Base-by-base conservation (phyloP, 176 grass and related monocot species). In the Hordeum marinum region DNA sequence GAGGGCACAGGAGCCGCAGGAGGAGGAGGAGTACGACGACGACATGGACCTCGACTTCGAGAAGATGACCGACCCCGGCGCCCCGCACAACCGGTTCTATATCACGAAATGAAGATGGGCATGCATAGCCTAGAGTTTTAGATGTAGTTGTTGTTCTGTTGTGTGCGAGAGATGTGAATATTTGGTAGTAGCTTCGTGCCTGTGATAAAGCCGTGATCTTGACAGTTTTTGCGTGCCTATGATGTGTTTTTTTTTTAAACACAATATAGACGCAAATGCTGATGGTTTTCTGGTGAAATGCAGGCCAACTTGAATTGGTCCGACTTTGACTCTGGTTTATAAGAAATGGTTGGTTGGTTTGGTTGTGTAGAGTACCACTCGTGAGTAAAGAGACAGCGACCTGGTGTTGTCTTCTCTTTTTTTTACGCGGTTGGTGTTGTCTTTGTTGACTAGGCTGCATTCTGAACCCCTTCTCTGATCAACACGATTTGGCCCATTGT, bases 1-100 rank as follows among this genome's bases (percentile, higher is more conserved):
- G 66, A 73, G 32, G 40, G 77, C 82, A 36, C 54, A 11, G 15
- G 84, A 86, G 21, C 34, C 72, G 1, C 77, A 67, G 2, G 85
- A 78, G 6, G 78, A 84, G 34, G 82, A 90, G 35, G 91, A 88
- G 13, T 90, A 92, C 6, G 89, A 95, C 0, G 93, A 95, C 1
- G 93, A 23, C 27, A 94, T 98, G 45, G 93, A 98, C 74, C 89
- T 94, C 23, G 91, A 95, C 79, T 90, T 85, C 34, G 72, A 80
- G 29, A 84, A 83, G 29, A 90, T 87, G 45, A 87, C 46, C 2
- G 32, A 83, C 73, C 88, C 88, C 14, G 74, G 59, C 0, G 88
- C 80, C 45, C 84, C 84, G 2, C 88, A 90, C 11, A 87, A 83
- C 62, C 74, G 67, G 15, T 79, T 36, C 76, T 86, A 83, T 61